Base-by-base conservation (phyloP, 2,329 filamentous ascomycete genomes). In the Colletotrichum sp. region DNA sequence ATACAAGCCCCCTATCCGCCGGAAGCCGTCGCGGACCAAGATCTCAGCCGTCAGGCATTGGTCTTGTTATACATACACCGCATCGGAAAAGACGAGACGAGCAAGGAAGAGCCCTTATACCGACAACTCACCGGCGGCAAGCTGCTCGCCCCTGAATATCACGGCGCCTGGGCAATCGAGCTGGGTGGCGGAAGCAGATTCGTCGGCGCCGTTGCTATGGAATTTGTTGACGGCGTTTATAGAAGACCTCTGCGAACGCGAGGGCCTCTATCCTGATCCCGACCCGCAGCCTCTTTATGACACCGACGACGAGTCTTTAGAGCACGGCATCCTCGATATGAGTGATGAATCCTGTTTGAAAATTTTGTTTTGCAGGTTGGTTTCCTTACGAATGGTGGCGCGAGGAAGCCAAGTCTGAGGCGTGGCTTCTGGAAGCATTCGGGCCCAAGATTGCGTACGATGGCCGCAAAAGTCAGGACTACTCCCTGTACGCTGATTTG, bases 211-310 rank as follows among this genome's bases (percentile, higher is more conserved):
- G 18, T 6, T 4, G 5, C 8, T 0, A 26, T 30, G 55, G 55
- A 59, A n/a, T 59, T 28, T 2, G 4, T 59, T 7, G 3, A 59
- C 8, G 55, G 55, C 13, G 55, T 59, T 15, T 13, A 26, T 59
- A 9, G 55, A 59, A 28, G 24, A 26, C 0, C 8, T 28, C 9
- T 59, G 55, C 8, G 21, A 12, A 8, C 24, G 55, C 21, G 21
- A 28, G 3, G 4, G 3, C 8, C 16, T 39, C 2, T 18, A 39
- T 0, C 16, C 36, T 0, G 0, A 39, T 39, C 8, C 36, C 16
- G 16, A 18, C 0, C 36, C 0, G 0, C 36, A 18, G 36, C 36
- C 15, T 39, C 36, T 39, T 39, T 39, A 39, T 3, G 1, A 44
- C 5, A 44, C 1, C 5, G 18, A 44, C 0, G 15, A 39, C 2